Percentiles rank a stretch among this genome's conserved stretches.
Conservation (phyloP, 805 yeast genomes). For the Pichia rugopelliculosa region DNA sequence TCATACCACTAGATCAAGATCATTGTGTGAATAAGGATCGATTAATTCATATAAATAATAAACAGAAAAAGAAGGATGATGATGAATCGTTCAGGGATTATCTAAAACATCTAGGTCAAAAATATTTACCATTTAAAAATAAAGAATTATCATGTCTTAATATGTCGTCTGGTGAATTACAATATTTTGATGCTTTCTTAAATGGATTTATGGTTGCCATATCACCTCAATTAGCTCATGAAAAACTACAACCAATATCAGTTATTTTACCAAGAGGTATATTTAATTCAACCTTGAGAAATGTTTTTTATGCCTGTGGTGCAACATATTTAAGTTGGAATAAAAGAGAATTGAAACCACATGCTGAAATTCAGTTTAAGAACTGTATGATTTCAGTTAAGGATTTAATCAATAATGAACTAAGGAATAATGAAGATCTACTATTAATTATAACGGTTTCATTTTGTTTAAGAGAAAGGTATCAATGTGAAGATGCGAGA, state of each 20-base stretch:
- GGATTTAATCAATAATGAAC: constrained; percentile 6
- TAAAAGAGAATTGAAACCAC: not conserved
- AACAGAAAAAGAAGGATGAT: not conserved
- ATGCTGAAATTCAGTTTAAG: not conserved
- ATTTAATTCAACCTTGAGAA: constrained; percentile 24
- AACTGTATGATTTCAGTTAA: constrained; percentile 13
- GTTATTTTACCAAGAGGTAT: constrained; percentile 33
- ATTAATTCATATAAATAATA: not conserved
- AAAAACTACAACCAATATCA: constrained; percentile 32
- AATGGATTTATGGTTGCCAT: constrained; percentile 35
- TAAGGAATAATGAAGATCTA: not conserved
- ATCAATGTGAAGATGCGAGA: constrained; percentile 21
- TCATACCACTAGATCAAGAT: not conserved
- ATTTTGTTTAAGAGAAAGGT: constrained; percentile 33
- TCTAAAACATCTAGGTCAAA: constrained; percentile 34
- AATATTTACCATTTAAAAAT: not conserved
- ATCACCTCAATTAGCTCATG: constrained; percentile 37
- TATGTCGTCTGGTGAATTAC: not conserved
- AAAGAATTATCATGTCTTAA: not conserved
- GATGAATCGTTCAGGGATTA: constrained; percentile 23
- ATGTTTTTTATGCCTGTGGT: constrained; percentile 36
- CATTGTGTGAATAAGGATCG: not conserved
- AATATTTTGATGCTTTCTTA: constrained; percentile 30
- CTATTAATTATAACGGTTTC: not conserved
- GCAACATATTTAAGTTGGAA: constrained; percentile 30